phyloP scores from a whole-genome alignment of 345 rosid genomes.

The Bruguiera parviflora region DNA sequence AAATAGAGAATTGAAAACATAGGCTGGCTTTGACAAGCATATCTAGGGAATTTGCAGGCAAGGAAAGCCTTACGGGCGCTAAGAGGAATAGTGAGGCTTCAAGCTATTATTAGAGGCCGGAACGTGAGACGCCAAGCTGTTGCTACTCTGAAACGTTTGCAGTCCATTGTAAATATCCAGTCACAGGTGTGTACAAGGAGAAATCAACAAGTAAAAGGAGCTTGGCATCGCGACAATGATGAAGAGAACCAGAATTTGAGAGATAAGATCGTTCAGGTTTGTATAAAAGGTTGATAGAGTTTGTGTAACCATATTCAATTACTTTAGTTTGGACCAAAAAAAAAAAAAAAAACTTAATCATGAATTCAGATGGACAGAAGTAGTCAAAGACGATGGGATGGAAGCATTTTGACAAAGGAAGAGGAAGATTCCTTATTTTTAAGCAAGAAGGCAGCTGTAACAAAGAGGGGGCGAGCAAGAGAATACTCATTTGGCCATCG shows the following conservation, averaged over 20 bases:
- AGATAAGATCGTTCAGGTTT: slow-evolving; percentile 58
- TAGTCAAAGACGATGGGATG: slow-evolving; percentile 75
- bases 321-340: too few relatives aligned
- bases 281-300: background rate
- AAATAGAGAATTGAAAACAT: background rate
- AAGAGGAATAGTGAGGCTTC: slow-evolving; percentile 90
- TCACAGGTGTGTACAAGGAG: slow-evolving; percentile 60
- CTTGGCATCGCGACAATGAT: slow-evolving; percentile 36
- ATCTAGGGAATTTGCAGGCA: slow-evolving; percentile 47
- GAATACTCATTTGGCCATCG: slow-evolving; percentile 64
- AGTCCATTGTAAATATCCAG: slow-evolving; percentile 77
- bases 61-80: slow-evolving; percentile 84
- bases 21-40: background rate
- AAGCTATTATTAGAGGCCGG: slow-evolving; percentile 79
- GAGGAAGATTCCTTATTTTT: slow-evolving; percentile 55
- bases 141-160: slow-evolving; percentile 72
- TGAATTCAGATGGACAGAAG: slow-evolving; percentile 55
- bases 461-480: slow-evolving; percentile 61
- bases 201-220: slow-evolving; percentile 37
- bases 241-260: slow-evolving; percentile 41
- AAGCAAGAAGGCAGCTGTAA: slow-evolving; percentile 69
- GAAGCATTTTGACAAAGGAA: slow-evolving; percentile 75
- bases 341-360: background rate
- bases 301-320: too few relatives aligned
- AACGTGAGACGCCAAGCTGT: slow-evolving; percentile 79